These are phyloP conservation scores for Chlamydomonas reinhardtii DNA, from an alignment of 163 green algal species.

Conservation along the genomic window DNA sequence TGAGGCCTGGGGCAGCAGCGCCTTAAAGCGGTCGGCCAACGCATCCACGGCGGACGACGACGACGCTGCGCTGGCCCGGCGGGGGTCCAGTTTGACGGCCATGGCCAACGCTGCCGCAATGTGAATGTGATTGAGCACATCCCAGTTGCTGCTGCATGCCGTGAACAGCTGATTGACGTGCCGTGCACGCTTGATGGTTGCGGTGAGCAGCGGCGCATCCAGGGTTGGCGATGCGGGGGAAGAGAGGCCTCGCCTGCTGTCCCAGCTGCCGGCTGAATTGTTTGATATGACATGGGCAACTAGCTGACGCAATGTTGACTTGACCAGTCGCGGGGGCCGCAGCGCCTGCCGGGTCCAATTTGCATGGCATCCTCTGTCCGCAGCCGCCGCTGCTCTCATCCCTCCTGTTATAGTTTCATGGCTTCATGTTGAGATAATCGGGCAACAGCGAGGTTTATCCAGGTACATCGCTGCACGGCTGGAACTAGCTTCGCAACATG, in stretches of 20 bases:
- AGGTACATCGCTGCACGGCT: too few species aligned
- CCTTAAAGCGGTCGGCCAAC: background rate
- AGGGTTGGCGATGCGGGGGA: background rate
- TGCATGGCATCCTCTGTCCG: too few species aligned
- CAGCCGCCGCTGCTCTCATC: too few species aligned
- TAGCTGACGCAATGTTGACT: background rate
- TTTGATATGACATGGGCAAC: background rate
- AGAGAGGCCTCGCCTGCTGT: too few species aligned
- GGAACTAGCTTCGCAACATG: too few species aligned
- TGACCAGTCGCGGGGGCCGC: too few species aligned
- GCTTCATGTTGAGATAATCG: too few species aligned
- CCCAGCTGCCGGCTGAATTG: too few species aligned
- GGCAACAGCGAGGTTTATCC: too few species aligned
- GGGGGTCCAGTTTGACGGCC: constrained; percentile 2
- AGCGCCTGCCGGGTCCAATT: too few species aligned
- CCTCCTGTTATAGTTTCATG: too few species aligned
- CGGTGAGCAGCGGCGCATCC: constrained; percentile 3
- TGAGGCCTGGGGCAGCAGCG: background rate
- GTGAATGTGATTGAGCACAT: constrained; percentile 42
- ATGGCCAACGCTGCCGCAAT: constrained; percentile 7
- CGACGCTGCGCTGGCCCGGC: background rate
- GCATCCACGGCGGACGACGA: background rate
- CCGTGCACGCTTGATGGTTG: background rate
- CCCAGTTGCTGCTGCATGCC: background rate
- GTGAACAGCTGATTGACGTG: background rate